Base-by-base conservation (phyloP, 1,139 yeast species). In the Kodamaea ohmeri region DNA sequence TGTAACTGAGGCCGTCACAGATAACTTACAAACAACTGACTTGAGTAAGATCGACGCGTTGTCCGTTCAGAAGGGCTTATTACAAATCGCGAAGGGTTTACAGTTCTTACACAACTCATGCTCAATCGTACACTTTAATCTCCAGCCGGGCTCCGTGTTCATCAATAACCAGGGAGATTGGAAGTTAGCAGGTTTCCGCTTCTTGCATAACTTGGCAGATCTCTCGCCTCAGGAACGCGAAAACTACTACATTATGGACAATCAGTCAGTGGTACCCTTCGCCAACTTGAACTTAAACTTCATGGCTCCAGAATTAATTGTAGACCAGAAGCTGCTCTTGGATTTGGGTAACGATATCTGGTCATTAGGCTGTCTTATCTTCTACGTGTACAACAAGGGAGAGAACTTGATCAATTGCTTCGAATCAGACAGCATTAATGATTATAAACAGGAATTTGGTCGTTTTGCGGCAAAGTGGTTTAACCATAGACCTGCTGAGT, bases 81-180 rank as follows among this genome's bases (percentile, higher is more conserved):
- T 88, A 28, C 96, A 90, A 52, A 56, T 89, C 1, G 73, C 85
- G 4, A 83, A 83, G 45, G 96, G 90, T 0, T 60, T 92, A 32
- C 83, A 83, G 47, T 92, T 92, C 53, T 71, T 92, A 33, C 97
- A 92, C 57, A 76, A 78, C 43, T 76, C 79, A 42, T 86, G 95
- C 19, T 74, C 80, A 14, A 76, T 80, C 22, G 83, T 87, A 12
- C 96, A 90, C 61, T 62, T 85, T 48, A 87, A 89, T 48, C 51
- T 94, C 22, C 83, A 82, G 47, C 98, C 98, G 1, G 66, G 76
- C 11, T 78, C 96, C 0, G 70, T 92, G 1, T 76, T 83, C 43
- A 73, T 92, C 18, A 90, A 85, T 48, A 81, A 78, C 29, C 89
- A 84, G 49, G 94, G 95, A 1, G 98, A 92, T 60, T 94, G 97